Conservation (phyloP, 225 moss, liverwort and hornwort species). For the Pseudisothecium myosuroides region DNA sequence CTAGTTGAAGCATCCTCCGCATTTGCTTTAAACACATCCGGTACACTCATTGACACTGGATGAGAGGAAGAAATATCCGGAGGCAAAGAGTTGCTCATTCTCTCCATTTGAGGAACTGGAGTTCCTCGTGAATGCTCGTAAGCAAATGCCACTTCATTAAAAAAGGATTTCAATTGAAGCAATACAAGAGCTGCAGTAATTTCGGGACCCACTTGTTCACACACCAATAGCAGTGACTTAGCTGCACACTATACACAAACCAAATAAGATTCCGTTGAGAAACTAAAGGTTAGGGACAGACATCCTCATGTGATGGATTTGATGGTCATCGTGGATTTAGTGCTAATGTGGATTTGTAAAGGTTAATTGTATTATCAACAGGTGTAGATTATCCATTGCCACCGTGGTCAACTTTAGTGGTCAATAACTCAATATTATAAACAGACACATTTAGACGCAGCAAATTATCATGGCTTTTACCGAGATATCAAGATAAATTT, state of each 20-base stretch:
- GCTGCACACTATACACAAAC: slow-evolving; percentile 70
- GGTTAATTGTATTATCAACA: neutral
- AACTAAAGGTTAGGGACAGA: neutral
- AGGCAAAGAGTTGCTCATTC: neutral
- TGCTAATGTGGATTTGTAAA: neutral
- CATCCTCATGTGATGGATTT: neutral
- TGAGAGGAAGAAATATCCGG: slow-evolving; percentile 2
- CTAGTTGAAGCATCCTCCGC: neutral
- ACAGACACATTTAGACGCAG: neutral
- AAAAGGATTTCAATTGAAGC: slow-evolving; percentile 56
- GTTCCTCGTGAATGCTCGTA: slow-evolving; percentile 35
- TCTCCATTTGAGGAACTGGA: neutral
- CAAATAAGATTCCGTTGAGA: neutral
- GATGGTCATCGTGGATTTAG: neutral
- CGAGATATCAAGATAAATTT: neutral
- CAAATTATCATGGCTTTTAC: neutral
- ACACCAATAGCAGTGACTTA: slow-evolving; percentile 58
- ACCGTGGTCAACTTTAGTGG: neutral
- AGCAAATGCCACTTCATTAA: slow-evolving; percentile 59
- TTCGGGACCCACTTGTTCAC: slow-evolving; percentile 59
- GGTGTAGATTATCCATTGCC: neutral
- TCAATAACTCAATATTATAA: neutral
- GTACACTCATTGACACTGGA: neutral
- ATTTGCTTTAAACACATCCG: neutral
- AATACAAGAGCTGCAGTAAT: slow-evolving; percentile 48